These are phyloP conservation scores for Tolypocladium ovalisporum DNA, from an alignment of 2,329 filamentous ascomycete genomes.

Conservation along the genomic window DNA sequence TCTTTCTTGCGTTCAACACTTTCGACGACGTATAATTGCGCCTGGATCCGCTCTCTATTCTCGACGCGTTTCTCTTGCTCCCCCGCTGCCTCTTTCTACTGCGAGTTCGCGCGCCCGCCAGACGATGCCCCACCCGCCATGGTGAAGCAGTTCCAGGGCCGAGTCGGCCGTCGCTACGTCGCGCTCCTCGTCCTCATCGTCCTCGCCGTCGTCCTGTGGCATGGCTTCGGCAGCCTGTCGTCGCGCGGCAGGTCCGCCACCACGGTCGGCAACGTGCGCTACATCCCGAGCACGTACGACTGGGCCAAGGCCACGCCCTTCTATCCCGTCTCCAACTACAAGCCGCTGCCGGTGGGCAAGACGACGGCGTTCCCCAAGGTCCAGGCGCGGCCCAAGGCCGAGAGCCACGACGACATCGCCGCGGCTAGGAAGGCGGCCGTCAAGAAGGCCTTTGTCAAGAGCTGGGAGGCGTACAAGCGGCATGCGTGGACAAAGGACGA, in stretches of 20 bases:
- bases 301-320: conserved; percentile 23
- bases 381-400: conserved; percentile 24
- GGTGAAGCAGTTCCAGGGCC: conserved; percentile 19
- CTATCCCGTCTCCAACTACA: conserved; percentile 19
- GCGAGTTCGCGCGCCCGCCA: background rate
- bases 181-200: conserved; percentile 16
- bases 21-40: background rate
- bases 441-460: conserved; percentile 28
- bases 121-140: conserved; percentile 10
- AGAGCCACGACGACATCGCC: conserved; percentile 24
- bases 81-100: background rate
- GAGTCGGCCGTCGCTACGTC: conserved; percentile 20
- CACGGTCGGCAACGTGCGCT: conserved; percentile 6
- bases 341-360: conserved; percentile 21
- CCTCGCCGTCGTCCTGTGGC: conserved; percentile 16
- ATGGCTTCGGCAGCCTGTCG: conserved; percentile 9
- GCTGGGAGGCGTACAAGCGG: conserved; percentile 40
- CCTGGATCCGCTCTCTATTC: background rate
- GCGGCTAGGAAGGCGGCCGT: conserved; percentile 25
- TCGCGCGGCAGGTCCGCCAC: conserved; percentile 8
- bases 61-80: too few relatives aligned
- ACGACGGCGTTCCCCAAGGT: conserved; percentile 29
- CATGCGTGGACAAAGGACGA: conserved; percentile 48
- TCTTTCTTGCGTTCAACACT: background rate
- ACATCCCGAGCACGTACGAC: conserved; percentile 25